phyloP scores from a whole-genome alignment of 2,329 filamentous ascomycete genomes.

The Sphaerulina vaccinii region DNA sequence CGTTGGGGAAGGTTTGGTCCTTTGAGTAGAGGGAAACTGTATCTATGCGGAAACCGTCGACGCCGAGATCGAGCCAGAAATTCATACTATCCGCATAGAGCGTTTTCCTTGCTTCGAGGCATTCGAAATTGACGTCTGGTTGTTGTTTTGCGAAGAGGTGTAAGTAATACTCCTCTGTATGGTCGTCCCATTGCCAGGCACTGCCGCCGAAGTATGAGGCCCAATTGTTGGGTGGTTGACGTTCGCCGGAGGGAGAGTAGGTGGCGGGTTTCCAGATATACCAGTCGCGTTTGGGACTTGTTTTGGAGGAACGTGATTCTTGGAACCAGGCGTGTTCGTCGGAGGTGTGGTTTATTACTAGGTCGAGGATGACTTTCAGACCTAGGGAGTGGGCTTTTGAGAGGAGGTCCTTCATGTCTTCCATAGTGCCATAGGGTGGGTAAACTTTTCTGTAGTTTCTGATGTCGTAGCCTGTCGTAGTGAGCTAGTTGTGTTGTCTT shows the following conservation, averaged over 20 bases:
- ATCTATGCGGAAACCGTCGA: constrained; percentile 50
- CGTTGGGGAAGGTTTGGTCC: constrained; percentile 43
- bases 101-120: constrained; percentile 42
- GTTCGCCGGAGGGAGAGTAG: constrained; percentile 51
- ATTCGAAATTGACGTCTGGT: constrained; percentile 51
- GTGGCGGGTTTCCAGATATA: constrained; percentile 64
- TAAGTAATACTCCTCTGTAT: constrained; percentile 49
- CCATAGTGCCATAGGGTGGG: constrained; percentile 47
- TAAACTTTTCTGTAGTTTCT: constrained; percentile 44
- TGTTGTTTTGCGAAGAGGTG: constrained; percentile 48
- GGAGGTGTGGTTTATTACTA: constrained; percentile 35
- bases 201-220: constrained; percentile 40
- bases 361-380: constrained; percentile 52
- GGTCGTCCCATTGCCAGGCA: constrained; percentile 48
- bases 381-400: constrained; percentile 42
- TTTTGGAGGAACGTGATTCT: constrained; percentile 51
- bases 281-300: constrained; percentile 59
- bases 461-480: constrained; percentile 48
- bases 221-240: constrained; percentile 59
- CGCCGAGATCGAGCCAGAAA: constrained; percentile 46
- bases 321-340: constrained; percentile 58
- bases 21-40: constrained; percentile 51
- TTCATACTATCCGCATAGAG: constrained; percentile 47
- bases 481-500: no score
- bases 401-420: constrained; percentile 48